Evolutionary conservation across 148 eudicot species (phyloP), one percentile per base, ranked within the genome.

Genomic region (Camellia granthamiana): DNA sequence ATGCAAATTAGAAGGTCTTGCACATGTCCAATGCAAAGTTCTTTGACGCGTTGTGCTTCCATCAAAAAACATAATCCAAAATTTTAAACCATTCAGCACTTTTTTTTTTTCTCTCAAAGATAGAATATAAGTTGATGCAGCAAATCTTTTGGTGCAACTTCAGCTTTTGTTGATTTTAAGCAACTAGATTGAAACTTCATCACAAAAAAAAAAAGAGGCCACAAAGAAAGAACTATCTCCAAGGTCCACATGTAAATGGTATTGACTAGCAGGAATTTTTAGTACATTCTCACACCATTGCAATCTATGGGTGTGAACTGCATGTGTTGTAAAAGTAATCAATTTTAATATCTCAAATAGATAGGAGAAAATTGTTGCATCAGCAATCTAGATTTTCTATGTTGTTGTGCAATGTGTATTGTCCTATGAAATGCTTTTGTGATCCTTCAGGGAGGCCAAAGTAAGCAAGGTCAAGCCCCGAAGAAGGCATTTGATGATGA

Each of bases 371-470:
- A 55, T 55, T 55, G 59, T 55, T 55, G 11, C 59, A 4, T 11
- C 21, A 15, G n/a, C 64, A 15, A 18, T 3, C 21, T 11, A 30
- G 12, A 60, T 15, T 60, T 60, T 55, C 59, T 6, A 55, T 9
- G 21, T 63, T 5, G 0, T n/a, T 63, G 38, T 5, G 9, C 6
- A 51, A 51, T 51, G 9, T 21, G 8, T 72, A n/a, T 52, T 11
- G 51, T 72, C 59, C 51, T 72, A 5, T 49, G 65, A 14, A 15
- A 75, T 75, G 78, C 52, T 81, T 68, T 82, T 19, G 54, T 51
- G 72, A 62, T 77, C 47, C 44, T 81, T 77, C 51, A 82, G 84
- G 84, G 80, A 77, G 80, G 46, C 13, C 81, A 71, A 63, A 41
- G 7, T 54, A 82, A 82, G 77, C 80, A 11, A 41, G 43, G 79